These are phyloP conservation scores for Mangifera indica DNA, from an alignment of 345 rosid genomes.

Conservation along the genomic window DNA sequence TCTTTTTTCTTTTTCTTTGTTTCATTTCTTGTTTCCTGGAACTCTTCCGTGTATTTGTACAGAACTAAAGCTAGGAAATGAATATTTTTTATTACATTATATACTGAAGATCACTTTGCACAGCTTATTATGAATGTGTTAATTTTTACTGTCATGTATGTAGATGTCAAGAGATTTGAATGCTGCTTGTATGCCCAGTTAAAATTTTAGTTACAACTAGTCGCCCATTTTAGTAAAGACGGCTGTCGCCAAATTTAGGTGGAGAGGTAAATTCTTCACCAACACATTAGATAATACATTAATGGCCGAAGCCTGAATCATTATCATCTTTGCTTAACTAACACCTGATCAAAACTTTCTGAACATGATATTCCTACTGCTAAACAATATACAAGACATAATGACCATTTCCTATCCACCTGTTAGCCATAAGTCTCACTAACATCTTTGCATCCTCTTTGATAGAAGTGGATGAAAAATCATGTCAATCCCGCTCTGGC, in stretches of 20 bases:
- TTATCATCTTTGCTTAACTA: constrained; percentile 17
- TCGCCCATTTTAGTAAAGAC: too few relatives aligned
- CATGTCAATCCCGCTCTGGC: constrained; percentile 78
- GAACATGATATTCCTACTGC: constrained; percentile 30
- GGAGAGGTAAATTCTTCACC: not conserved
- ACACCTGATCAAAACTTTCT: constrained; percentile 27
- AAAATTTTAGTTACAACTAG: too few relatives aligned
- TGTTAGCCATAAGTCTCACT: not conserved
- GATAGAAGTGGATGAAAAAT: not conserved
- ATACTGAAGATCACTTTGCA: too few relatives aligned
- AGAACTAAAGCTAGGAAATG: too few relatives aligned
- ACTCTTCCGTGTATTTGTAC: not conserved
- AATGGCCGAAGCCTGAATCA: not conserved
- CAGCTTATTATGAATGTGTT: too few relatives aligned
- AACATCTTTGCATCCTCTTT: constrained; percentile 8
- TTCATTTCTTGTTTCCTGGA: not conserved
- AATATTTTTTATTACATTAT: too few relatives aligned
- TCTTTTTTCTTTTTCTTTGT: not conserved
- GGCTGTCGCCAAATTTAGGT: not conserved
- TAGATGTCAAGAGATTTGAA: too few relatives aligned
- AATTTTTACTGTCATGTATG: too few relatives aligned
- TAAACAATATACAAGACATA: constrained; percentile 40
- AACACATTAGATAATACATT: not conserved
- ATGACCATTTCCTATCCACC: constrained; percentile 12
- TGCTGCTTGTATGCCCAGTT: too few relatives aligned